These are phyloP conservation scores for Halophytophthora batemanensis DNA, from an alignment of 352 stramenopile genomes.

Conservation along the genomic window DNA sequence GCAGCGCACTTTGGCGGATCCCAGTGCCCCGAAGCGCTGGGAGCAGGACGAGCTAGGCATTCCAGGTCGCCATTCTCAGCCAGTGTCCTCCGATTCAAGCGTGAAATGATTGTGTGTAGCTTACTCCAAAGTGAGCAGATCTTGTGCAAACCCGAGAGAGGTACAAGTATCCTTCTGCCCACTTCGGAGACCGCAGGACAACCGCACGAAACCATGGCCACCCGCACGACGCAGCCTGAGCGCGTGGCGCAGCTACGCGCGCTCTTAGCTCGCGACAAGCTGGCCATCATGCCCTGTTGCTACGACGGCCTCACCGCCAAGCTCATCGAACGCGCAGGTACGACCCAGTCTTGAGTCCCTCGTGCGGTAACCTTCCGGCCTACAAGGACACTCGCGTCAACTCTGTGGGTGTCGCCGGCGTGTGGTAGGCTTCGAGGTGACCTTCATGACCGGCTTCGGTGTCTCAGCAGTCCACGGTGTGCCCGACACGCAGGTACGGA, in stretches of 20 bases:
- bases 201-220: slow-evolving; percentile 8
- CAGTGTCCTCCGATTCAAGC: too few species aligned
- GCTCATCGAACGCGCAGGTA: slow-evolving; percentile 75
- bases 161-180: too few species aligned
- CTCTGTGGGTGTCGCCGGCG: background rate
- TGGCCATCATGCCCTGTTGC: slow-evolving; percentile 88
- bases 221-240: slow-evolving; percentile 36
- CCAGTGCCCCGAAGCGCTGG: too few species aligned
- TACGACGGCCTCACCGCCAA: slow-evolving; percentile 91
- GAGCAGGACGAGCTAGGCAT: background rate
- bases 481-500: slow-evolving; percentile 87
- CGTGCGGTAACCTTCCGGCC: background rate
- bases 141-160: too few species aligned
- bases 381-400: background rate
- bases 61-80: too few species aligned
- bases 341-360: background rate
- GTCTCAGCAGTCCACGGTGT: slow-evolving; percentile 85
- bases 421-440: slow-evolving; percentile 73
- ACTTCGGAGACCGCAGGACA: background rate
- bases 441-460: slow-evolving; percentile 94
- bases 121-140: too few species aligned
- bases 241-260: slow-evolving; percentile 46
- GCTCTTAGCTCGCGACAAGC: slow-evolving; percentile 41
- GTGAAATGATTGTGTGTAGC: too few species aligned
- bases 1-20: too few species aligned